phyloP scores from a whole-genome alignment of 306 rosid genomes.

The Vigna trinervia region DNA sequence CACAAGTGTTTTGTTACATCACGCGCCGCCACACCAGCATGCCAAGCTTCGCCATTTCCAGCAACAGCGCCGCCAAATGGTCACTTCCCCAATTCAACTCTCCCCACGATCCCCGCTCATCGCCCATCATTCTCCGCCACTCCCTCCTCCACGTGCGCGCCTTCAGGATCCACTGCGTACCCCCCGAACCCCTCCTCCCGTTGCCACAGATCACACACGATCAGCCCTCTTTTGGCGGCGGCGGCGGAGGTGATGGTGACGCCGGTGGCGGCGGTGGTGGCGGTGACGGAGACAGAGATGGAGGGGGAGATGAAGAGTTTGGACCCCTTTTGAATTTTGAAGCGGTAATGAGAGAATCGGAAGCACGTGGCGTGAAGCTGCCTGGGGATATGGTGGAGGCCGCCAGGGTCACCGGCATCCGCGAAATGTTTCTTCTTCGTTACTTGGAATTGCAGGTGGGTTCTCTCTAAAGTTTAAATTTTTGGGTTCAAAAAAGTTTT shows the following conservation, averaged over 20 bases:
- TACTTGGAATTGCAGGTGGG: slow-evolving; percentile 76
- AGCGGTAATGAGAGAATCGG: slow-evolving; percentile 74
- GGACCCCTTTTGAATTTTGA: slow-evolving; percentile 73
- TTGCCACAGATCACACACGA: slow-evolving; percentile 19
- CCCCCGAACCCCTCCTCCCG: slow-evolving; percentile 49
- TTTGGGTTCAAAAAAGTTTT: slow-evolving; percentile 1
- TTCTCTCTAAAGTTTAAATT: slow-evolving; percentile 16
- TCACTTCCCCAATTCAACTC: slow-evolving; percentile 2
- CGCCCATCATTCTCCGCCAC: slow-evolving; percentile 22
- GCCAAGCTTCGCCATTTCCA: slow-evolving; percentile 49
- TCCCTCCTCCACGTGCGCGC: slow-evolving; percentile 20
- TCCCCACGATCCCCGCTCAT: slow-evolving; percentile 26
- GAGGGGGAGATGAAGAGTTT: slow-evolving; percentile 61
- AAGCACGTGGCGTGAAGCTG: slow-evolving; percentile 66
- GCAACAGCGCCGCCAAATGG: slow-evolving; percentile 42
- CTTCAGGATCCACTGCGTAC: slow-evolving; percentile 46
- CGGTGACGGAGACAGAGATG: slow-evolving; percentile 47
- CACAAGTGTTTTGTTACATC: background rate
- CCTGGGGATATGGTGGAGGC: slow-evolving; percentile 87
- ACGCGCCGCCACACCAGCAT: slow-evolving; percentile 47
- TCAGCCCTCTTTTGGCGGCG: slow-evolving; percentile 46
- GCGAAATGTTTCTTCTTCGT: slow-evolving; percentile 74
- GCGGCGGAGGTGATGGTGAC: slow-evolving; percentile 29
- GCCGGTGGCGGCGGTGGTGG: slow-evolving; percentile 4
- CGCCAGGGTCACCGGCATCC: slow-evolving; percentile 68